Base-by-base conservation (phyloP, 805 yeast genomes). In the Komagataella ulmi region DNA sequence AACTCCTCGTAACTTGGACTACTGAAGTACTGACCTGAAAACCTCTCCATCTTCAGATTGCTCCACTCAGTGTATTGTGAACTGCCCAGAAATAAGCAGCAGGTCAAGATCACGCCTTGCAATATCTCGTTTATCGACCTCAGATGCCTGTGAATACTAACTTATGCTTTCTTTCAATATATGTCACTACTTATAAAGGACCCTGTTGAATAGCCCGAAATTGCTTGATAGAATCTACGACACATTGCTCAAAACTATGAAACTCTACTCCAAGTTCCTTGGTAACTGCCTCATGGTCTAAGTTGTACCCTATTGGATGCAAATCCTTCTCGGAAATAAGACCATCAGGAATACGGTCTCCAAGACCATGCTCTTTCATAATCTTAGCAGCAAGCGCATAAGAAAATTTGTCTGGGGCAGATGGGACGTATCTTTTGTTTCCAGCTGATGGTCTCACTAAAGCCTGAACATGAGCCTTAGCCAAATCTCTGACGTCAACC, bases 171-270 rank as follows among this genome's bases (percentile, higher is more conserved):
- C 40, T 6, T 30, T 30, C 12, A 30, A 10, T 30, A 30, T 30
- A 30, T 30, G 14, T 30, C 40, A 8, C 40, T 8, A 30, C 40
- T 12, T 30, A 30, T 30, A 30, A 30, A 30, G 49, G 40, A 1
- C 40, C 40, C n/a, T 10, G 40, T 6, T 30, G 40, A 30, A 48
- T 48, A 24, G 46, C 19, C 24, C 46, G 44, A 21, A 75, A 63
- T 61, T 74, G 80, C 18, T 59, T 56, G 24, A 71, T 64, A 8
- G 77, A 64, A 54, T 76, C 79, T 36, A 61, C 60, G 8, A 78
- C 67, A 2, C 74, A 58, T 10, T 65, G 58, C 52, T 73, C 66
- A 51, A 76, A 64, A 17, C 59, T 58, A 50, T 63, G 68, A 54
- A 68, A 71, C 19, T 65, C 59, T 49, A 72, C 66, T 1, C 74